A percentile compares a stretch with the other conserved stretches of the same genome.
These are phyloP conservation scores for Coniosporium tulheliwenetii DNA, from an alignment of 2,329 filamentous ascomycete species.

Conservation along the genomic window DNA sequence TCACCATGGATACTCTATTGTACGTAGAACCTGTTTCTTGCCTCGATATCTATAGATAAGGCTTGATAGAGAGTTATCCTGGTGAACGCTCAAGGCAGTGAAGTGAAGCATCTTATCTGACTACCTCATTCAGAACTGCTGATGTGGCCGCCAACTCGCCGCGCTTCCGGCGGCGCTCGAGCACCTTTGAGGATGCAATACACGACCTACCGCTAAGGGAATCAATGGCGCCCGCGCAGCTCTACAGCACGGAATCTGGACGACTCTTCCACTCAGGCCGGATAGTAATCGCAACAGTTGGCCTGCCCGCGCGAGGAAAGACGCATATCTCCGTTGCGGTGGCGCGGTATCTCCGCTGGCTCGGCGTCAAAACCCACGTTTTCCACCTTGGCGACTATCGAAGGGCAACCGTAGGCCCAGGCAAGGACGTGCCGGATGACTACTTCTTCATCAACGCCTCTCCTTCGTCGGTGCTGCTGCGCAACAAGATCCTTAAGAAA, in stretches of 20 bases:
- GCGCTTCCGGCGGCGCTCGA: constrained; percentile 80
- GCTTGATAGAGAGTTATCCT: no score
- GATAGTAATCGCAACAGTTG: constrained; percentile 95
- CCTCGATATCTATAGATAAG: no score
- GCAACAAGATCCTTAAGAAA: constrained; percentile 95
- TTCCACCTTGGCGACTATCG: constrained; percentile 97
- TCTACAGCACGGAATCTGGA: constrained; percentile 97
- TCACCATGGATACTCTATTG: no score
- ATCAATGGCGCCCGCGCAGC: constrained; percentile 81
- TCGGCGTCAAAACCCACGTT: constrained; percentile 94
- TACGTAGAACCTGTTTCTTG: no score
- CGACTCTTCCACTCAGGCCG: constrained; percentile 92
- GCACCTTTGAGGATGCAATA: constrained; percentile 92
- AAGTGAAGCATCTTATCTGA: constrained; percentile 1
- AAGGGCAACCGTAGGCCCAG: constrained; percentile 72
- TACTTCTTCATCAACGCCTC: constrained; percentile 97
- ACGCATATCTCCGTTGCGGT: constrained; percentile 96
- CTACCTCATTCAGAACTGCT: constrained; percentile 48
- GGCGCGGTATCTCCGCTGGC: constrained; percentile 87
- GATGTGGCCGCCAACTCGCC: constrained; percentile 85
- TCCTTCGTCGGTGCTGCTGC: constrained; percentile 76
- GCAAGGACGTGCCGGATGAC: constrained; percentile 77
- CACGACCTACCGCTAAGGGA: constrained; percentile 77
- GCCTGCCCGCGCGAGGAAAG: constrained; percentile 86
- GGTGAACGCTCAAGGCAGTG: not conserved